Conservation (phyloP, 352 stramenopile genomes). For the Globisporangium ultimum region DNA sequence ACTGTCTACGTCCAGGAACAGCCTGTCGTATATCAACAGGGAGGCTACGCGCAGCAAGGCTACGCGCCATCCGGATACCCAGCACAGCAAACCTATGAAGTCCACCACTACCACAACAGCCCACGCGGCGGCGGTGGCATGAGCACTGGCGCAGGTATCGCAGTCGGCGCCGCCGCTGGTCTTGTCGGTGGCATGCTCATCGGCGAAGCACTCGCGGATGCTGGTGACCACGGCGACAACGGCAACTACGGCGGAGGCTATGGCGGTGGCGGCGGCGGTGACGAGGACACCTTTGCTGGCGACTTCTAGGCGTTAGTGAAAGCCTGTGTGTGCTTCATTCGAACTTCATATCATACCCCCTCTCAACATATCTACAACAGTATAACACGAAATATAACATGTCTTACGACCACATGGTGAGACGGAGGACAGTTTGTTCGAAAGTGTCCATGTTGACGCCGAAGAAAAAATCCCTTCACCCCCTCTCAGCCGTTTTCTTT, state of each 20-base stretch:
- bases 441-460: no score
- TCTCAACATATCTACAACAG: no score
- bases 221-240: constrained; percentile 10
- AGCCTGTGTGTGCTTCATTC: no score
- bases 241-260: constrained; percentile 7
- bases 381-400: no score
- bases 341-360: no score
- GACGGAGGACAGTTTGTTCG: no score
- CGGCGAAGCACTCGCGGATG: constrained; percentile 18
- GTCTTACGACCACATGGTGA: no score
- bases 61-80: constrained; percentile 35
- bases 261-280: constrained; percentile 1
- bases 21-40: constrained; percentile 26
- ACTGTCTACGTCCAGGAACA: constrained; percentile 30
- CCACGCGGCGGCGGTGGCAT: constrained; percentile 14
- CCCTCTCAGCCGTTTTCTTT: no score
- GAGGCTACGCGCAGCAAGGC: constrained; percentile 34
- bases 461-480: no score
- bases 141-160: constrained; percentile 13
- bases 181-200: constrained; percentile 20
- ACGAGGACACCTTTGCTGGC: constrained; percentile 16
- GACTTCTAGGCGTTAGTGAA: constrained; percentile 9
- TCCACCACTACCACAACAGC: constrained; percentile 13
- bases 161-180: constrained; percentile 15
- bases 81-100: constrained; percentile 17